phyloP scores from a whole-genome alignment of 2,329 filamentous ascomycete genomes.

The Aureobasidium melanogenum region DNA sequence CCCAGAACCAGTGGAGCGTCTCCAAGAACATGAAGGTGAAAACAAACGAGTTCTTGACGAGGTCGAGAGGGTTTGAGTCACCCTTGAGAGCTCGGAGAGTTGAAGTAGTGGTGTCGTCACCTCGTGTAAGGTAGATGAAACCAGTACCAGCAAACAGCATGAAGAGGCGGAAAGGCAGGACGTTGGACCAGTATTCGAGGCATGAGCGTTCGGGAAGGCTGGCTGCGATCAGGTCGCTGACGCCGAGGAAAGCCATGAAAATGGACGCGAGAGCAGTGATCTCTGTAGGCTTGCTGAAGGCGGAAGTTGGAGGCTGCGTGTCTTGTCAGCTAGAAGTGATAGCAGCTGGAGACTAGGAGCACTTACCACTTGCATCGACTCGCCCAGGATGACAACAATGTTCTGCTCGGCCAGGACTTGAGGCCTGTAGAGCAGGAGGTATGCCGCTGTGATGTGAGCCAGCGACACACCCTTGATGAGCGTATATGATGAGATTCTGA shows the following conservation, averaged over 20 bases:
- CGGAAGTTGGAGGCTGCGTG: constrained; percentile 52
- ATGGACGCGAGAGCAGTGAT: constrained; percentile 59
- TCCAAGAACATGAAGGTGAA: constrained; percentile 83
- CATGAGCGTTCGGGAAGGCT: constrained; percentile 35
- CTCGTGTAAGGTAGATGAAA: constrained; percentile 56
- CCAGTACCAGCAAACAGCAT: constrained; percentile 53
- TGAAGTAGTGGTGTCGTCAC: constrained; percentile 38
- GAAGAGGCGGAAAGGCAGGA: constrained; percentile 55
- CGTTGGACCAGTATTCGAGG: constrained; percentile 39
- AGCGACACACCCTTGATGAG: constrained; percentile 75
- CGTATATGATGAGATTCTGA: constrained; percentile 64
- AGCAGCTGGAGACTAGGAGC: neutral
- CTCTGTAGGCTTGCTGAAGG: constrained; percentile 61
- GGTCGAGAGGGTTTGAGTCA: constrained; percentile 40
- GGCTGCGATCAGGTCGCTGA: constrained; percentile 39
- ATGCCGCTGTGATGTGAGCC: constrained; percentile 76
- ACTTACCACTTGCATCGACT: constrained; percentile 71
- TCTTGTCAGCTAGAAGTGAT: constrained; percentile 2
- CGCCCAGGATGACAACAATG: constrained; percentile 70
- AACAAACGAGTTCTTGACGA: constrained; percentile 72
- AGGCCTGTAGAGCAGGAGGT: constrained; percentile 72
- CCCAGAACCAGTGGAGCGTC: constrained; percentile 81
- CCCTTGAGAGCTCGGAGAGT: constrained; percentile 14
- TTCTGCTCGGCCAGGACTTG: constrained; percentile 66
- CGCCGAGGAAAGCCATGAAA: constrained; percentile 53